Evolutionary conservation across 1,284 basidiomycete species (phyloP), one percentile per base, ranked within the genome.

Genomic region (Mixia osmundae): DNA sequence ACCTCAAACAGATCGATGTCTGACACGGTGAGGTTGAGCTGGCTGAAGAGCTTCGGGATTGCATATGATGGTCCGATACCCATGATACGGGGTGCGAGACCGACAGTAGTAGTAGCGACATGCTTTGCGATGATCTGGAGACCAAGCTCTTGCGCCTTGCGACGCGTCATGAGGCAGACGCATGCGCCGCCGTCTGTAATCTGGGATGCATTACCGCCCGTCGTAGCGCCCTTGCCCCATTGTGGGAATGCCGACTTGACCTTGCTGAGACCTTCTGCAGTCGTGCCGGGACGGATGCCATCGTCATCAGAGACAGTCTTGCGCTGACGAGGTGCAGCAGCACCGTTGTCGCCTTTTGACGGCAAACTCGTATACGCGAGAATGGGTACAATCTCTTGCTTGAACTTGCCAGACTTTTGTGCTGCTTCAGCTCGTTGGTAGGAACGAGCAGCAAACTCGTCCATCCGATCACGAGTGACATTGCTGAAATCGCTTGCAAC

Each of bases 121-220:
- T 80, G 69, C 54, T 77, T 83, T 6, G 67, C 82, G 15, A 85
- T 56, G 45, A 83, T 67, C 29, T 61, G 60, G 44, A 83, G 54
- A 4, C 75, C 74, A 9, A 83, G 63, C 50, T 72, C 68, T 51
- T 80, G 72, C 4, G 82, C 82, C 54, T 77, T 78, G 41, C 63
- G 62, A 42, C 83, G 62, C n/a, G 68, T 72, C 83, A 87, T 89
- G 44, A 89, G 55, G 41, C 89, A 50, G 2, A 80, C 69, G 11
- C 78, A 76, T 0, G 82, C 79, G 6, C 75, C 78, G 14, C 82
- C 82, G 50, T 89, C 82, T 4, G 82, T 83, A 42, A 87, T 66
- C 47, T 59, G 53, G 45, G 68, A 72, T 16, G 82, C 78, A 57
- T 87, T 89, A 15, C 80, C 80, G n/a, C 76, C 79, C 4, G 80